A percentile compares a stretch with the other conserved stretches of the same genome.
These are phyloP conservation scores for Boletus bicolor DNA, from an alignment of 768 basidiomycete genomes.

Conservation along the genomic window DNA sequence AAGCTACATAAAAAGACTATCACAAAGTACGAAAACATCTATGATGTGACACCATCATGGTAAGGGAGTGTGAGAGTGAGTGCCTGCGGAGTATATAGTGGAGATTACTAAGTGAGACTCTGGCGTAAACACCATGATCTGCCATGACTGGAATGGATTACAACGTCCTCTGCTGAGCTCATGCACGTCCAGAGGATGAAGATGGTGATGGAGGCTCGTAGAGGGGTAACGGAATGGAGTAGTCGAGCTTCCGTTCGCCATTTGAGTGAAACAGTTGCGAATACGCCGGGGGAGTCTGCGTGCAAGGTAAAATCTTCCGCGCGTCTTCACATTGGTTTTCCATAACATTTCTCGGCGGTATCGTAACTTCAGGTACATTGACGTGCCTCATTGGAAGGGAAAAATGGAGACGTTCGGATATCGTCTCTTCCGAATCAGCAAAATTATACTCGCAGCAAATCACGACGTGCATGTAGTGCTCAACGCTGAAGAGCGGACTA, in stretches of 20 bases:
- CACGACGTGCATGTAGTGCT: constrained; percentile 52
- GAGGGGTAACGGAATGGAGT: constrained; percentile 57
- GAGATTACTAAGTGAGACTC: not conserved
- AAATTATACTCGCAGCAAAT: constrained; percentile 55
- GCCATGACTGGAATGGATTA: not conserved
- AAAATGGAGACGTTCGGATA: constrained; percentile 32
- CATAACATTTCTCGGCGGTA: not conserved
- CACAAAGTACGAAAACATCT: not conserved
- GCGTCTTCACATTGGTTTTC: constrained; percentile 5
- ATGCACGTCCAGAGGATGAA: not conserved
- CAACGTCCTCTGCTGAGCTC: constrained; percentile 5
- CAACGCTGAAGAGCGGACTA: constrained; percentile 56
- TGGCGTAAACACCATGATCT: not conserved
- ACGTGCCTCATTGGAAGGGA: constrained; percentile 52
- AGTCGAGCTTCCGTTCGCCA: constrained; percentile 71
- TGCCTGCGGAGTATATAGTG: not conserved
- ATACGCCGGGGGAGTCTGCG: constrained; percentile 60
- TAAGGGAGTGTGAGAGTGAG: not conserved
- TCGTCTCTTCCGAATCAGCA: constrained; percentile 31
- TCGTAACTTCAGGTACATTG: constrained; percentile 33
- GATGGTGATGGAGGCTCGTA: constrained; percentile 46
- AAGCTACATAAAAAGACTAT: not conserved
- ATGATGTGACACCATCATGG: not conserved
- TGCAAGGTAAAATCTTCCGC: constrained; percentile 17
- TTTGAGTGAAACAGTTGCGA: constrained; percentile 74